Percentiles rank a stretch among this genome's conserved stretches.
These are phyloP conservation scores for Beta lomatogona DNA, from an alignment of 179 eudicot genomes.

Conservation along the genomic window DNA sequence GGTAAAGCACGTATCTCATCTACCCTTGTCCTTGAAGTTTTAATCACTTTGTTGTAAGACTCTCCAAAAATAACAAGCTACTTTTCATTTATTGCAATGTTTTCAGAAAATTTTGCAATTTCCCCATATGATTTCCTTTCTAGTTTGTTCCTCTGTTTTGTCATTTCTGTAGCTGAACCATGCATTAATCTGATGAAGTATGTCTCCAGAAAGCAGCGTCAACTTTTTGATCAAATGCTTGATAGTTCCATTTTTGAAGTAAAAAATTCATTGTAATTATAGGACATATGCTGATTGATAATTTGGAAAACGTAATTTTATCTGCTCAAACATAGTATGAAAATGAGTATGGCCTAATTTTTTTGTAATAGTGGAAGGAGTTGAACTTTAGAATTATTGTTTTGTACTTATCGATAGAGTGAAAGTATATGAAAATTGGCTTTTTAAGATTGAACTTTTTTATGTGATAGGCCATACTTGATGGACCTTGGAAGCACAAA, in stretches of 20 bases:
- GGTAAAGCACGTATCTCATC: constrained; percentile 38
- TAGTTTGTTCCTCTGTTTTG: not conserved
- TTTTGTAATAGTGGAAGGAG: not conserved
- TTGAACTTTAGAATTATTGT: no score
- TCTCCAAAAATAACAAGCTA: not conserved
- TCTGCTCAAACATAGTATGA: not conserved
- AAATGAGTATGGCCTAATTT: not conserved
- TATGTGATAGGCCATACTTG: constrained; percentile 66
- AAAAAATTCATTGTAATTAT: not conserved
- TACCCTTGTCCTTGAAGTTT: not conserved
- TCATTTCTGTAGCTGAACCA: not conserved
- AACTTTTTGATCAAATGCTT: not conserved
- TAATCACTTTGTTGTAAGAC: not conserved
- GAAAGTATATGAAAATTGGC: not conserved
- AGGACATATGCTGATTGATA: not conserved
- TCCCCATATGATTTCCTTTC: not conserved
- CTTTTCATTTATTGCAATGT: not conserved
- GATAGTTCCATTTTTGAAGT: not conserved
- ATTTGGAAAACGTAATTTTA: not conserved
- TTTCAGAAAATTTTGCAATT: not conserved
- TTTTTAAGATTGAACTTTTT: not conserved
- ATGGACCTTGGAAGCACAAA: constrained; percentile 99
- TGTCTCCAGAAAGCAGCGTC: not conserved
- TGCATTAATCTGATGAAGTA: not conserved
- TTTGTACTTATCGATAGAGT: not conserved